phyloP scores from a whole-genome alignment of 176 grass and related monocot species.

The Zea mays region Zm-B73-REFERENCE-NAM-5.0 NC_050102.1:180501-181000 shows the following conservation, averaged over 20 bases:
- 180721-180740: neutral
- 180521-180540: too few relatives aligned
- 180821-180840: constrained; percentile 1
- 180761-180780: neutral
- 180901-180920: neutral
- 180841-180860: neutral
- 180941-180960: constrained; percentile 84
- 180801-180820: neutral
- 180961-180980: constrained; percentile 90
- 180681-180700: neutral
- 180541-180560: too few relatives aligned
- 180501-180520: too few relatives aligned
- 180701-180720: constrained; percentile 21
- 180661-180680: too few relatives aligned
- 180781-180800: neutral
- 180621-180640: too few relatives aligned
- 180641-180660: too few relatives aligned
- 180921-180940: constrained; percentile 42
- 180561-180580: too few relatives aligned
- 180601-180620: too few relatives aligned
- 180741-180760: neutral
- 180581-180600: too few relatives aligned
- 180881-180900: neutral
- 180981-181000: constrained; percentile 98
- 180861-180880: constrained; percentile 9